Base-by-base conservation (phyloP, 1,139 yeast species). In the Debaryomyces fabryi region DNA sequence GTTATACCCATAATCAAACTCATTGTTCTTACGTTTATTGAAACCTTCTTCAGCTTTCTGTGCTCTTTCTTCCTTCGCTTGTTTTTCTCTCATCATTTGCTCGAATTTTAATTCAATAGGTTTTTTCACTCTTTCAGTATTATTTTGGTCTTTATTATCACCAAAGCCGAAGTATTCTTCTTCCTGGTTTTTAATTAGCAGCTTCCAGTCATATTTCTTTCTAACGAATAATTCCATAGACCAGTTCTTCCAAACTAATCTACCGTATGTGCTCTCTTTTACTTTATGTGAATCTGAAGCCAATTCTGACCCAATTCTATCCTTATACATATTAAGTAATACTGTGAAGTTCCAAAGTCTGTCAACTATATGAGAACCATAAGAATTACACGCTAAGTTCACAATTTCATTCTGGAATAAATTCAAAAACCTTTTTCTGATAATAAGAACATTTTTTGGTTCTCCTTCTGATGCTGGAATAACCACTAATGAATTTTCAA, bases 231-330 rank as follows among this genome's bases (percentile, higher is more conserved):
- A 69, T 62, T 90, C 97, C 85, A 91, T 80, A 29, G 80, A 70
- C 98, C 98, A 93, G 65, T 92, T 93, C 62, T 88, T 88, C 98
- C 98, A 93, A 1, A 93, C 98, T 57, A 85, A 79, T 63, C 87
- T 82, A 40, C 99, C 99, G 61, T 93, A 93, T 21, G 76, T 80
- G 63, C 96, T 87, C 54, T 86, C 89, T 69, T 93, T 91, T 36
- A 93, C 87, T 54, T 79, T 78, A 29, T 81, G 85, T 30, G 85
- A 79, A 41, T 84, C 80, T n/a, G 72, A 74, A 30, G 74, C 63
- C 51, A 93, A 72, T 51, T 85, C 87, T 16, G 79, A 78, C 0
- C 96, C 97, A 54, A 93, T 78, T 53, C 93, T 80, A 61, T 93
- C 98, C 58, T 96, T 88, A 68, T 88, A 88, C 76, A 86, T 82